A percentile compares a stretch with the other conserved stretches of the same genome.
phyloP scores from a whole-genome alignment of 2,329 filamentous ascomycete genomes.

The Aspergillus fructus region DNA sequence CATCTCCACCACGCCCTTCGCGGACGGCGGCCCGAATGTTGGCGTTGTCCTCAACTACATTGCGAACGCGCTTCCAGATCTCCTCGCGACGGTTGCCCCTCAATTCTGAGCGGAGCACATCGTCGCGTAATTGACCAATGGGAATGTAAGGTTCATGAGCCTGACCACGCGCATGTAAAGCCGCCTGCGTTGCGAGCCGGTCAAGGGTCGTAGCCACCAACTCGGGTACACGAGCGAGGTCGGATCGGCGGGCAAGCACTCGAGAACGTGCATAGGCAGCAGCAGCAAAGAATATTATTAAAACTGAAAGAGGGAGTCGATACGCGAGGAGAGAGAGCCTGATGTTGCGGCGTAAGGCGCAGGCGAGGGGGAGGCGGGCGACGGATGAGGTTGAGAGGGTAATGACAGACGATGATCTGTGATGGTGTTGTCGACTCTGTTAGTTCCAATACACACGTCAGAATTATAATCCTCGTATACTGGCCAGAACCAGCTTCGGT shows the following conservation, averaged over 20 bases:
- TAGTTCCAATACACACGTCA: slow-evolving; percentile 67
- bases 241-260: slow-evolving; percentile 63
- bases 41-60: slow-evolving; percentile 87
- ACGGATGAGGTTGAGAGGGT: slow-evolving; percentile 81
- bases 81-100: slow-evolving; percentile 71
- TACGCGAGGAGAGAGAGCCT: slow-evolving; percentile 50
- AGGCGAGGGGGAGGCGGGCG: slow-evolving; percentile 80
- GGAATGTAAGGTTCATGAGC: slow-evolving; percentile 78
- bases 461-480: slow-evolving; percentile 32
- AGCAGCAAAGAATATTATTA: slow-evolving; percentile 46
- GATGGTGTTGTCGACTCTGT: slow-evolving; percentile 73
- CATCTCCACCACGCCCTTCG: slow-evolving; percentile 55
- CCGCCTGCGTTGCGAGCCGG: slow-evolving; percentile 78
- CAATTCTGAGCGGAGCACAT: slow-evolving; percentile 81
- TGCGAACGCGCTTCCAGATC: slow-evolving; percentile 79
- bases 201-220: slow-evolving; percentile 84
- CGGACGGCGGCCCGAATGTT: slow-evolving; percentile 81
- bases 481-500: slow-evolving; percentile 7
- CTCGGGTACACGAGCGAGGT: slow-evolving; percentile 71
- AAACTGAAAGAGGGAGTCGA: slow-evolving; percentile 51
- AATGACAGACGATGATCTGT: slow-evolving; percentile 70
- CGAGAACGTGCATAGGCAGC: slow-evolving; percentile 64
- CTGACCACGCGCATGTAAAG: slow-evolving; percentile 66
- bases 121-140: slow-evolving; percentile 85
- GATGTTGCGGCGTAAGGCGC: slow-evolving; percentile 47